Base-by-base conservation (phyloP, 495 filamentous ascomycete genomes). In the Aspergillus nidulans region DNA sequence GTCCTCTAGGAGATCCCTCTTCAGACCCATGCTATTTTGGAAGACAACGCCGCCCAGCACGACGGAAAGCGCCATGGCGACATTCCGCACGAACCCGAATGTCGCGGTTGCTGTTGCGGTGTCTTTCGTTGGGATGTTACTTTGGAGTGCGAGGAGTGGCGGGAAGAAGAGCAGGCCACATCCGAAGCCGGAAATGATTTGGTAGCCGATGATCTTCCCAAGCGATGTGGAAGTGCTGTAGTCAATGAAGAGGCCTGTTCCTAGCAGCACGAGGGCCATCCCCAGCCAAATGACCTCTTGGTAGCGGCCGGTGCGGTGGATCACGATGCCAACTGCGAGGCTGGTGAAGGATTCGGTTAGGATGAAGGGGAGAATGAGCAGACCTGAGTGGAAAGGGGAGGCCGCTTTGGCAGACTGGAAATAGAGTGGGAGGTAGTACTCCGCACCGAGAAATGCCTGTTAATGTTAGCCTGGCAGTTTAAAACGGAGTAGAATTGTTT, bases 1-100 rank as follows among this genome's bases (percentile, higher is more conserved):
- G 5, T 71, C 70, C 3, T 57, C 51, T 1, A 86, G 72, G 2
- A 41, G 57, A 0, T 67, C 36, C 4, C 63, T 62, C 39, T 64
- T 75, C 30, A 61, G 46, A 18, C 62, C 49, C 84, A 88, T 86
- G 40, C 81, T 72, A 50, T 84, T 83, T 57, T 81, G 78, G 65
- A 95, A 95, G 25, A 96, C 82, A 2, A 91, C 88, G 13, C 87
- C 82, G 15, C 91, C 91, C 21, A 94, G 79, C 19, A 91, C 88
- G 23, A 94, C 82, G 6, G 84, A 85, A 20, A 87, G 79, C 12
- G 86, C 77, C 0, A 84, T 89, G 1, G 82, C 84, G 6, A 96
- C 71, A 58, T 88, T 85, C 4, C 90, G 81, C 30, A 89, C 74
- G 65, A 92, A 92, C 1, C 81, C 78, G 50, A 90, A 86, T 0